Evolutionary conservation across 1,139 yeast species (phyloP).

Genomic region (Meyerozyma elateridarum): DNA sequence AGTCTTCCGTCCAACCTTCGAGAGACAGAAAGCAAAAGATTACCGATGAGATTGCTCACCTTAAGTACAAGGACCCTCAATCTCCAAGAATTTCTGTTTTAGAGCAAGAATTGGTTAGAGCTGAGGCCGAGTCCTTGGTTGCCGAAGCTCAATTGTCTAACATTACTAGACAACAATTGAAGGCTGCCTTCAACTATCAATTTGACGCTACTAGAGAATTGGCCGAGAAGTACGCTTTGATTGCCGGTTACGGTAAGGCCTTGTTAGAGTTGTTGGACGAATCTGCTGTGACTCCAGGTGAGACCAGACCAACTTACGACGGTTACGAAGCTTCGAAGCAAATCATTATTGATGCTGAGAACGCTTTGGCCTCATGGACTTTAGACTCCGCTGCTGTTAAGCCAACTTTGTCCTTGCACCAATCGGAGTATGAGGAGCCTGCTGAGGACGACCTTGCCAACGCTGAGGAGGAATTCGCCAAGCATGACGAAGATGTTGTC

Average conservation of each 20-base stretch:
- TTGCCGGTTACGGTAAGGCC: constrained; percentile 99
- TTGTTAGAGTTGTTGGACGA: constrained; percentile 92
- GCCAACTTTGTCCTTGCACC: constrained; percentile 88
- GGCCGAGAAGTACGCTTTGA: constrained; percentile 92
- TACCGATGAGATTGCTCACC: constrained; percentile 95
- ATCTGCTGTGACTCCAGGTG: constrained; percentile 98
- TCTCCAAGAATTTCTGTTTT: constrained; percentile 91
- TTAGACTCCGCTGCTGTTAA: constrained; percentile 91
- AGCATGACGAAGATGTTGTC: constrained; percentile 31
- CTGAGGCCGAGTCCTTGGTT: constrained; percentile 97
- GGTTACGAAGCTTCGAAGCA: constrained; percentile 98
- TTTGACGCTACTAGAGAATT: constrained; percentile 95
- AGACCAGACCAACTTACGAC: constrained; percentile 96
- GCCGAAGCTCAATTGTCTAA: constrained; percentile 98
- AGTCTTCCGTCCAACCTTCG: constrained; percentile 95
- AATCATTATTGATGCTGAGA: constrained; percentile 95
- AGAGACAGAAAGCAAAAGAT: constrained; percentile 97
- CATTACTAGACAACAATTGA: constrained; percentile 95
- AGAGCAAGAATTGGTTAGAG: constrained; percentile 98
- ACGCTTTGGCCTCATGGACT: constrained; percentile 94
- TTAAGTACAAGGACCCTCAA: constrained; percentile 97
- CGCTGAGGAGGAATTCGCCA: constrained; percentile 40
- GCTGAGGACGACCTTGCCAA: constrained; percentile 42
- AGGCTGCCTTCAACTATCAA: constrained; percentile 96
- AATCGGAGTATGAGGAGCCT: constrained; percentile 57